Evolutionary conservation across 371 early-diverging fungal genomes (phyloP), one percentile per base, ranked within the genome.

Genomic region (Mucor circinelloides): DNA sequence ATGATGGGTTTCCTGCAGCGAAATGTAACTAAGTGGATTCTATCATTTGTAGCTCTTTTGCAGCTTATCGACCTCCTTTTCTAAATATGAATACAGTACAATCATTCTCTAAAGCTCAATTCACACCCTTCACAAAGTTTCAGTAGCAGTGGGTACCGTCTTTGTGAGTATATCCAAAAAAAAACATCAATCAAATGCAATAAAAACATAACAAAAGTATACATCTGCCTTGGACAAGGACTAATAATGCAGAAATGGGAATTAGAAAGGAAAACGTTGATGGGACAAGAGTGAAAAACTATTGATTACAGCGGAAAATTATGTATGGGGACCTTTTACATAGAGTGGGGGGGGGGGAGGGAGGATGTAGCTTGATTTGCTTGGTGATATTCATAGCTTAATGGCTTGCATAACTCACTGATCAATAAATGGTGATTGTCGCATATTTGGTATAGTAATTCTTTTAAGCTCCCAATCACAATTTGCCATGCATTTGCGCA

Each of bases 41-140:
- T 25, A 1, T 32, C n/a, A 3, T 40, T 1, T 52, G 30, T 64
- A 69, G 69, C 46, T n/a, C 21, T 69, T 60, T 48, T 69, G 28
- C 65, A 64, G 56, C 31, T 69, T 17, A 60, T 69, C 31, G 69
- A 69, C 25, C 54, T 69, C 28, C 2, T 69, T 36, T 44, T 69
- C 25, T 69, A 61, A 69, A 58, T 27, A 56, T 2, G 4, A 50
- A 2, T 10, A 25, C 50, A 23, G 3, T 10, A 25, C 50, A 23
- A 12, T 44, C 19, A 19, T 36, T 36, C 6, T 44, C 6, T 25
- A 40, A 40, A 25, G 6, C 42, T 13, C 44, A 19, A 23, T 23
- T 25, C 50, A 25, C 25, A 50, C 3, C 50, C 23, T 25, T 50
- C 25, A 25, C 23, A 3, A 50, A 50, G 23, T 25, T 46, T 3